Evolutionary conservation across 257 asterid species (phyloP).

Genomic region (Jacaranda copaia): DNA sequence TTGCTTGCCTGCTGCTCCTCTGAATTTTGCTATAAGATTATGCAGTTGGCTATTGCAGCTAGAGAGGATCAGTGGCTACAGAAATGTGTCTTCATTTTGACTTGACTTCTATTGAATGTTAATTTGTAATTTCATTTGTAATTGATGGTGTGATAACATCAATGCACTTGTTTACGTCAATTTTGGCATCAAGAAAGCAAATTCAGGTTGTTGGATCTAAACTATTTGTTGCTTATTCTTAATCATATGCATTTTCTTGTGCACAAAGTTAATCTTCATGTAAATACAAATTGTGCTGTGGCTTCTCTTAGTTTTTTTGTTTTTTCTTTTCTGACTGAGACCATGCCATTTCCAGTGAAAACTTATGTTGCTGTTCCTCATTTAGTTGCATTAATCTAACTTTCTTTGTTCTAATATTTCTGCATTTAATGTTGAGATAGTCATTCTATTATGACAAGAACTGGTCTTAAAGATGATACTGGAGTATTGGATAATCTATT

Average conservation of each 20-base stretch:
- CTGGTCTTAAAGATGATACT: neutral
- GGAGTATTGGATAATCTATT: neutral
- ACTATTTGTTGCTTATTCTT: neutral
- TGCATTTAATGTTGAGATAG: conserved; percentile 16
- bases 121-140: neutral
- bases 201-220: conserved; percentile 23
- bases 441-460: neutral
- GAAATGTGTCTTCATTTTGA: conserved; percentile 12
- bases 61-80: conserved; percentile 24
- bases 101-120: conserved; percentile 6
- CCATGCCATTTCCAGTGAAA: neutral
- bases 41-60: conserved; percentile 21
- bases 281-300: conserved; percentile 5
- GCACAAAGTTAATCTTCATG: conserved; percentile 3
- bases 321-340: neutral
- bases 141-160: conserved; percentile 1
- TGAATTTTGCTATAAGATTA: conserved; percentile 15
- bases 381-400: conserved; percentile 21
- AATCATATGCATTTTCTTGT: neutral
- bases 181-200: conserved; percentile 3
- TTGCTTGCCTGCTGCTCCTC: too few species aligned
- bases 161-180: conserved; percentile 12
- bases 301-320: neutral
- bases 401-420: conserved; percentile 16
- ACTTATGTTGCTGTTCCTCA: neutral